A percentile compares a stretch with the other conserved stretches of the same genome.
Evolutionary conservation across 352 stramenopile genomes (phyloP).

Genomic region (Peronospora destructor): DNA sequence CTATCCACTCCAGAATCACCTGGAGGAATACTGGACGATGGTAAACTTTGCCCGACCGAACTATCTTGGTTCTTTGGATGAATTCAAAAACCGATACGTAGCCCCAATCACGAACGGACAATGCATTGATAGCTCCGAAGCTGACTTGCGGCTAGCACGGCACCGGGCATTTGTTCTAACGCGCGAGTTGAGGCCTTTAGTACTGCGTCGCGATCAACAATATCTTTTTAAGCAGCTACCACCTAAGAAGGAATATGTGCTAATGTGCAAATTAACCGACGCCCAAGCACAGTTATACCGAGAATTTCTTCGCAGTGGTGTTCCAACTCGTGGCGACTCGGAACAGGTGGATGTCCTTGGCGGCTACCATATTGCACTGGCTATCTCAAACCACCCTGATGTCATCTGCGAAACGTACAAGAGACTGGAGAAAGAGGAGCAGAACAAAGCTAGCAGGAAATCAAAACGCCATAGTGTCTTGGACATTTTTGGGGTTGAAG

Average conservation of each 20-base stretch:
- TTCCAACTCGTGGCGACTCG: constrained; percentile 51
- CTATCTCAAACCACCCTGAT: constrained; percentile 87
- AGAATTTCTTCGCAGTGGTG: constrained; percentile 51
- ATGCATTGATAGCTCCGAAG: constrained; percentile 70
- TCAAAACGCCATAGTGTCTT: constrained; percentile 18
- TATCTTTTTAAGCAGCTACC: constrained; percentile 80
- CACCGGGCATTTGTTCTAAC: constrained; percentile 79
- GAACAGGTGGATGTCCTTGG: constrained; percentile 64
- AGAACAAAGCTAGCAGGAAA: constrained; percentile 33
- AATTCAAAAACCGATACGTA: constrained; percentile 89
- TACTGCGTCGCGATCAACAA: constrained; percentile 82
- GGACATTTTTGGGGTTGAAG: constrained; percentile 36
- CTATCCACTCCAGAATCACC: constrained; percentile 94
- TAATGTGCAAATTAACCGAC: constrained; percentile 78
- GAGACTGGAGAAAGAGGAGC: constrained; percentile 48
- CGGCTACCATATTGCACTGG: constrained; percentile 80
- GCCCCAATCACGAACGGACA: constrained; percentile 85
- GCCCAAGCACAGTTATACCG: constrained; percentile 71
- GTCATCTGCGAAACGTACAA: constrained; percentile 66
- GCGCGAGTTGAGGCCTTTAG: constrained; percentile 67
- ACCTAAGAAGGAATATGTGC: constrained; percentile 85
- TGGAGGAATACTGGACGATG: constrained; percentile 92
- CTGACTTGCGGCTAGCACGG: constrained; percentile 57
- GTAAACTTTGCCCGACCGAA: constrained; percentile 84
- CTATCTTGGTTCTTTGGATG: constrained; percentile 69